phyloP scores from a whole-genome alignment of 78 protist species.

The Emiliania huxleyi region DNA sequence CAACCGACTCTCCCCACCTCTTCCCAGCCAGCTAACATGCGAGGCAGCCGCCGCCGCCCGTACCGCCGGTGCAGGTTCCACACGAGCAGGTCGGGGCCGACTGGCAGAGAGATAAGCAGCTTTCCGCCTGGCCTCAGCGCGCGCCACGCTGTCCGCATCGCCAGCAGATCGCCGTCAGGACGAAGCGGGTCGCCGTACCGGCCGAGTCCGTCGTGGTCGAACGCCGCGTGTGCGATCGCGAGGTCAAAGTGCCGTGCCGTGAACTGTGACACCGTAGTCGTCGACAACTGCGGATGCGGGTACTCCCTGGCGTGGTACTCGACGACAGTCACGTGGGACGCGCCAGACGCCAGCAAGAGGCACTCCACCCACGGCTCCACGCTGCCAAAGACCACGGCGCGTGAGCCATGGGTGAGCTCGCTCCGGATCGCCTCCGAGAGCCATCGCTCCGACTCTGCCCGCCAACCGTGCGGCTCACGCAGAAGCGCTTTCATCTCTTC shows the following conservation, averaged over 20 bases:
- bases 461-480: no score
- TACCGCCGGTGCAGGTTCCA: conserved; percentile 47
- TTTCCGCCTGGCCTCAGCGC: neutral
- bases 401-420: neutral
- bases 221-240: neutral
- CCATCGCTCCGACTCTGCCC: neutral
- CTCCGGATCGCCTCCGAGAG: neutral
- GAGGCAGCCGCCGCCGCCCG: conserved; percentile 33
- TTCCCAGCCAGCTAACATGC: neutral
- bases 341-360: neutral
- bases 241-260: neutral
- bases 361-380: conserved; percentile 37
- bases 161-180: conserved; percentile 42
- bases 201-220: conserved; percentile 65
- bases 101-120: conserved; percentile 15
- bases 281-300: neutral
- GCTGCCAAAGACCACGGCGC: conserved; percentile 37
- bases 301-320: conserved; percentile 31
- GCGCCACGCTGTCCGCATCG: neutral
- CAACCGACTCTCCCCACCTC: neutral
- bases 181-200: conserved; percentile 61
- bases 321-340: neutral
- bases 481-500: neutral
- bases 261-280: neutral
- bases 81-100: conserved; percentile 45